phyloP scores from a whole-genome alignment of 495 filamentous ascomycete species.

The Daldinia grandis region DNA sequence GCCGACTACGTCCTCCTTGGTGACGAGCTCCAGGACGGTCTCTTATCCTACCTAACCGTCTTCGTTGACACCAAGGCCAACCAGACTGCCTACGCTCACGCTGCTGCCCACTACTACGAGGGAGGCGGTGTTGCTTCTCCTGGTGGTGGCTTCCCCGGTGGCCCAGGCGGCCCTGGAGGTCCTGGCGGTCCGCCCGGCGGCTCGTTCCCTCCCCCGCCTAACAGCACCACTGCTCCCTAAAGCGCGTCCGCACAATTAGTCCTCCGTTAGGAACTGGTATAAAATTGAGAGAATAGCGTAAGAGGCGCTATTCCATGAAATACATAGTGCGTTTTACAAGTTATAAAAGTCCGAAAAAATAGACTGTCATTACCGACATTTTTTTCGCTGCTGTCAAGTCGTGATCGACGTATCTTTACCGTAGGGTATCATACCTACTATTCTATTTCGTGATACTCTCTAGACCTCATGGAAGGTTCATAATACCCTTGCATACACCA shows the following conservation, averaged over 20 bases:
- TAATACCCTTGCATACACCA: no score
- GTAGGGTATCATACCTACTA: no score
- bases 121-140: constrained; percentile 37
- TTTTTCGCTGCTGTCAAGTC: background rate
- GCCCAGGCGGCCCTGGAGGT: constrained; percentile 8
- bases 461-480: no score
- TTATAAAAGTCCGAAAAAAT: background rate
- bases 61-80: constrained; percentile 61
- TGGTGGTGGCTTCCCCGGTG: constrained; percentile 27
- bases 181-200: constrained; percentile 6
- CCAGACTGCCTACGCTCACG: constrained; percentile 51
- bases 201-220: constrained; percentile 18
- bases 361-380: background rate
- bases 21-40: constrained; percentile 55
- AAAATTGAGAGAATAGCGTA: background rate
- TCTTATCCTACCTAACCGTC: constrained; percentile 53
- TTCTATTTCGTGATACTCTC: no score
- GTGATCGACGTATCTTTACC: no score
- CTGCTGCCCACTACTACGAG: constrained; percentile 45
- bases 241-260: background rate
- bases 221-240: constrained; percentile 9
- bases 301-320: background rate
- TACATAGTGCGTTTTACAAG: background rate
- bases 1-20: constrained; percentile 56
- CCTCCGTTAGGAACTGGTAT: background rate